Base-by-base conservation (phyloP, 306 rosid genomes). In the Luffa acutangula region DNA sequence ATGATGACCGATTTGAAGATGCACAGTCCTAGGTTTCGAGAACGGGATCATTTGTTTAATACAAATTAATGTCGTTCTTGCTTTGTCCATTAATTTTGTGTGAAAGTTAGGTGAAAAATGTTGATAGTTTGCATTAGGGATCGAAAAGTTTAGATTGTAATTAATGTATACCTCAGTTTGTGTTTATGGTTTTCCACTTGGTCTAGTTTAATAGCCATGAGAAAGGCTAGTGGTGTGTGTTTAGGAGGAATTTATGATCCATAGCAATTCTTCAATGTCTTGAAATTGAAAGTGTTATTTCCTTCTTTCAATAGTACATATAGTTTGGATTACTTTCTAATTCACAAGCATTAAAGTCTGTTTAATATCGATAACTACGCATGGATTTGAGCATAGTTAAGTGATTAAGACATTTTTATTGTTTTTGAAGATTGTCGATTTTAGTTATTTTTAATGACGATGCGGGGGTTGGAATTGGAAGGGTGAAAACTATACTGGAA, bases 11-110 rank as follows among this genome's bases (percentile, higher is more conserved):
- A 17, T 86, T 79, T 34, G 96, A 91, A 80, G 98, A 96, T 79
- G 97, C 97, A 14, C n/a, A 76, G 80, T 89, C 97, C 41, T 89
- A 88, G 14, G 92, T 82, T 72, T 89, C 97, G 0, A 87, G 93
- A 83, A 2, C 88, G 48, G 80, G 82, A 14, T 87, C 95, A 15
- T 41, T 63, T 74, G 96, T 85, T 15, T 51, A 36, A 17, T 36
- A 49, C 45, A 1, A 6, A 1, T 34, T 52, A 34, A 11, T 9
- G 9, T 3, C 0, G 8, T 36, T 31, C 6, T 14, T 18, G 18
- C 12, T 21, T 72, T 12, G 12, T 7, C 13, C 9, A 3, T 46
- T 9, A 43, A 71, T 25, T 13, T 12, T 20, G 57, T 46, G 76
- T 71, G 57, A 49, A 73, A 73, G 5, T 51, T 14, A 25, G 58